Conservation (phyloP, 495 filamentous ascomycete species). For the Copromyces sp. region DNA sequence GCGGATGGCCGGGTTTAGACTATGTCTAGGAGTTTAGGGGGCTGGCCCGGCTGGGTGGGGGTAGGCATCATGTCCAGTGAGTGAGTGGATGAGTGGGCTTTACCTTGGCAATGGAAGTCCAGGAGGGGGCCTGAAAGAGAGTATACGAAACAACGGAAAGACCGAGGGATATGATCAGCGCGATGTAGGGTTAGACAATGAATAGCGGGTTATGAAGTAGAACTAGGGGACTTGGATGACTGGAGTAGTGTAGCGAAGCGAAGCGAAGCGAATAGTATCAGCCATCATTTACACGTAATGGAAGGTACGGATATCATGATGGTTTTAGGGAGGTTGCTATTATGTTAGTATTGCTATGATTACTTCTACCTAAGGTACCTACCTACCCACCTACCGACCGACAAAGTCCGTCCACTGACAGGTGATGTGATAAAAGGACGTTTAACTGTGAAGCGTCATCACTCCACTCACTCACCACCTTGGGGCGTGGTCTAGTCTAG, state of each 20-base stretch:
- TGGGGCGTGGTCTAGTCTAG: too few species aligned
- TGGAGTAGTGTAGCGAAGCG: neutral
- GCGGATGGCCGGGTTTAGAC: neutral
- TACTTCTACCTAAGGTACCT: too few species aligned
- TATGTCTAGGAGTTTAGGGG: too few species aligned
- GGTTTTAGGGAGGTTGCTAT: too few species aligned
- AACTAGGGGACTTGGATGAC: neutral
- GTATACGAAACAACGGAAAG: neutral
- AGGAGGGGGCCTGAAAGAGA: neutral
- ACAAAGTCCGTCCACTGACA: too few species aligned
- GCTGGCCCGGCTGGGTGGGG: neutral
- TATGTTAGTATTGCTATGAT: neutral
- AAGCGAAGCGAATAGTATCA: neutral
- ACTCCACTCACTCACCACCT: too few species aligned
- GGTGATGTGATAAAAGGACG: too few species aligned
- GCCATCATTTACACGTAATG: too few species aligned
- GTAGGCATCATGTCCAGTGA: neutral
- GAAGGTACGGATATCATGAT: too few species aligned
- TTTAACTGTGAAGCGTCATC: too few species aligned
- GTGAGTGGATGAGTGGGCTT: too few species aligned
- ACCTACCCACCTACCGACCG: too few species aligned
- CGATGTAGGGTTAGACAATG: neutral
- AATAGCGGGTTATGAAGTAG: neutral
- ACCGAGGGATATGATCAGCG: neutral
- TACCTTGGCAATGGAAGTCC: neutral